A percentile compares a stretch with the other conserved stretches of the same genome.
phyloP scores from a whole-genome alignment of 352 stramenopile species.

The Phytophthora colocasiae region DNA sequence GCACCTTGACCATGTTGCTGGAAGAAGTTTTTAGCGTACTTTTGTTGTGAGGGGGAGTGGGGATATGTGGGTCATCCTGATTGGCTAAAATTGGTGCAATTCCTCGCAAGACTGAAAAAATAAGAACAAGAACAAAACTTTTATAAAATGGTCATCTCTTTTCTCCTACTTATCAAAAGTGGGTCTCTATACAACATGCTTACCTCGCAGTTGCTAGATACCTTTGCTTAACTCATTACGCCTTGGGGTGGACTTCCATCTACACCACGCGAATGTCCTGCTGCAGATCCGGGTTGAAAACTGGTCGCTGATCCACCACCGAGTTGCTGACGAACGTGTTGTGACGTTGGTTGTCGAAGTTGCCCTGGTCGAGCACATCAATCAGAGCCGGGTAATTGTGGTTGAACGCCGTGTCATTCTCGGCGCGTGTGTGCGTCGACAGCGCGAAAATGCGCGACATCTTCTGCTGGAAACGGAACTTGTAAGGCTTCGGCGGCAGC shows the following conservation, averaged over 20 bases:
- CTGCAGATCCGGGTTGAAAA: slow-evolving; percentile 54
- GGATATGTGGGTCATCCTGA: slow-evolving; percentile 57
- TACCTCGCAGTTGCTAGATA: not conserved
- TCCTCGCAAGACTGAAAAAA: no score
- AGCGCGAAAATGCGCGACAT: slow-evolving; percentile 91
- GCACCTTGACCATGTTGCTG: slow-evolving; percentile 70
- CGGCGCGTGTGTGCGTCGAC: slow-evolving; percentile 60
- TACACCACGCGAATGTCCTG: slow-evolving; percentile 57
- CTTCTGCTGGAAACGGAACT: slow-evolving; percentile 92
- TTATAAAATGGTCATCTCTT: slow-evolving; percentile 38
- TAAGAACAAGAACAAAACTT: not conserved
- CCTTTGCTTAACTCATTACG: slow-evolving; percentile 30
- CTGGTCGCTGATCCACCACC: slow-evolving; percentile 52
- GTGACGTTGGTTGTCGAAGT: slow-evolving; percentile 64
- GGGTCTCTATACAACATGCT: slow-evolving; percentile 9
- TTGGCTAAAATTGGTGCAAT: slow-evolving; percentile 52
- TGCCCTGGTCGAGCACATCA: slow-evolving; percentile 81
- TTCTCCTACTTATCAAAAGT: slow-evolving; percentile 37
- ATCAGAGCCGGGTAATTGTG: slow-evolving; percentile 80
- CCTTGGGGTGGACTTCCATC: slow-evolving; percentile 7
- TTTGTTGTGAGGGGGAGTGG: slow-evolving; percentile 21
- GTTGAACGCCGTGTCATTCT: slow-evolving; percentile 76
- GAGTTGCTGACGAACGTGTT: slow-evolving; percentile 60
- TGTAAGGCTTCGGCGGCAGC: slow-evolving; percentile 90
- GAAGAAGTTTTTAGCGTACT: slow-evolving; percentile 9